A percentile compares a stretch with the other conserved stretches of the same genome.
These are phyloP conservation scores for Astrephomene gubernaculifera DNA, from an alignment of 139 green algal genomes.

Conservation along the genomic window DNA sequence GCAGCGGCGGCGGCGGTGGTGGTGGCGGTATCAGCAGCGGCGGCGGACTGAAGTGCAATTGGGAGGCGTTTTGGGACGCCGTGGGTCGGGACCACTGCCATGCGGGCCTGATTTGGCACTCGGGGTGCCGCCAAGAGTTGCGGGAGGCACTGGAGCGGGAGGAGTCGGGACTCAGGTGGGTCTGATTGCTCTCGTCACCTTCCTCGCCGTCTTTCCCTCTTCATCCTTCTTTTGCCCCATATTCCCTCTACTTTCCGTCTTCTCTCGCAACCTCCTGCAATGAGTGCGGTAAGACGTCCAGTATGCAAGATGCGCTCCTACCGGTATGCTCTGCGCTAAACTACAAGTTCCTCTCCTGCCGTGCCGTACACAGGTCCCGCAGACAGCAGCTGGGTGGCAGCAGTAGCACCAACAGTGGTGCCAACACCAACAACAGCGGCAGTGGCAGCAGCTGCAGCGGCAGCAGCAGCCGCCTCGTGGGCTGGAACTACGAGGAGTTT, in stretches of 20 bases:
- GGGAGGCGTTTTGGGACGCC: conserved; percentile 84
- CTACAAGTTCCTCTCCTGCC: not conserved
- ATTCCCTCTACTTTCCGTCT: too few relatives aligned
- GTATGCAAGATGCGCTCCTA: too few relatives aligned
- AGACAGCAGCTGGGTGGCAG: conserved; percentile 30
- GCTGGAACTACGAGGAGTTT: conserved; percentile 92
- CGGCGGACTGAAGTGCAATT: conserved; percentile 77
- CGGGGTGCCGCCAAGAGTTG: conserved; percentile 73
- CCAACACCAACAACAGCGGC: too few relatives aligned
- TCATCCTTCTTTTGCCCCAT: too few relatives aligned
- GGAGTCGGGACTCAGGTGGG: conserved; percentile 64
- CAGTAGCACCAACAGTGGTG: too few relatives aligned
- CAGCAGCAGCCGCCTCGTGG: too few relatives aligned
- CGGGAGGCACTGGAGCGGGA: conserved; percentile 86
- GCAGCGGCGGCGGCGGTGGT: not conserved
- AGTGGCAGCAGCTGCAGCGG: not conserved
- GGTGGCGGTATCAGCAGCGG: too few relatives aligned
- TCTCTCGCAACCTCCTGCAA: too few relatives aligned
- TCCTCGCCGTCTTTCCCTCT: not conserved
- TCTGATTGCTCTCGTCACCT: not conserved
- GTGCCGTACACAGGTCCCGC: conserved; percentile 44
- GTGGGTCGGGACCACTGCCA: conserved; percentile 79
- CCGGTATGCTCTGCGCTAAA: not conserved
- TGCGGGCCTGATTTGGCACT: conserved; percentile 56
- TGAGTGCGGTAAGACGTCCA: too few relatives aligned